Evolutionary conservation across 805 yeast species (phyloP), one percentile per base, ranked within the genome.

Genomic region (Wickerhamomyces ciferrii): DNA sequence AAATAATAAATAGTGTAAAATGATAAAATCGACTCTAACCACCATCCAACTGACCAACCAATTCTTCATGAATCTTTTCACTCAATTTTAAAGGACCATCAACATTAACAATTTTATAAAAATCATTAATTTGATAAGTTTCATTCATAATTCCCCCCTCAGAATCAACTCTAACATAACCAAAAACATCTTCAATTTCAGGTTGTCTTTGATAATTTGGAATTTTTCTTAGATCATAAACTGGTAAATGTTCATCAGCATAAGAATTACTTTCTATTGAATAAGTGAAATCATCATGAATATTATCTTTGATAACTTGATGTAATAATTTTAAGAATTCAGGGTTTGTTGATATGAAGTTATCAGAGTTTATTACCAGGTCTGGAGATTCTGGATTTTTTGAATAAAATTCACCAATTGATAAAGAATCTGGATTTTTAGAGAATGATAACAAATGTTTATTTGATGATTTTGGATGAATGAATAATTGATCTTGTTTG

Each of bases 121-220:
- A 67, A 17, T 63, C 55, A 58, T 87, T 87, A 5, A 63, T 55
- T 59, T 86, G 80, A 54, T 79, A 87, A 18, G 79, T 68, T 1
- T 66, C 74, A 1, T 70, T 69, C 2, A 79, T 66, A 48, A 87
- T 83, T 39, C 70, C 68, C 1, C 87, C 86, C 3, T 70, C 58
- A 1, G 51, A 62, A 51, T 76, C 76, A 2, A 87, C 84, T 51
- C 74, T 73, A 10, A 86, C 81, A 55, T 82, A 84, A 1, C 95
- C 96, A 43, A 80, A 69, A 2, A 81, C 79, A 53, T 84, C 85
- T 50, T 84, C 87, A 9, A 84, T 75, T 19, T 82, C 85, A 1
- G 92, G 88, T 14, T 74, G 76, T 52, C 94, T 70, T 31, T 83
- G 84, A 49, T 75, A 78, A 20, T 75, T 67, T 1, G 92, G 89